These are phyloP conservation scores for Prototheca wickerhamii DNA, from an alignment of 163 green algal genomes.

Conservation along the genomic window DNA sequence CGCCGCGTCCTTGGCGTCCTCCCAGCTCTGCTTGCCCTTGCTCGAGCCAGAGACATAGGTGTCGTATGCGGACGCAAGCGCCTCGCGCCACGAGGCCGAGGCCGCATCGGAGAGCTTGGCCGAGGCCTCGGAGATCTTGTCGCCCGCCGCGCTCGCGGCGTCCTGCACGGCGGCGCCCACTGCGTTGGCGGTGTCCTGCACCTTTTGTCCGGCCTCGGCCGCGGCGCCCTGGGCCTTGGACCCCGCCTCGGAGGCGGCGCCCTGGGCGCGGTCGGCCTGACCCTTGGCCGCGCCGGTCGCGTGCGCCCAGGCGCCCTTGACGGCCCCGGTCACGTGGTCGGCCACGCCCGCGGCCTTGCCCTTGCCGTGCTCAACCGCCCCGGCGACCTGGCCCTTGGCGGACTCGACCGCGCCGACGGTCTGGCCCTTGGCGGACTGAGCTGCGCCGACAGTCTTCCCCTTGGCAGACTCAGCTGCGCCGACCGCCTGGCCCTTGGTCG, in stretches of 20 bases:
- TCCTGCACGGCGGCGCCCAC: too few relatives aligned
- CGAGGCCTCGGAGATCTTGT: neutral
- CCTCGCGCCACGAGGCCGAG: neutral
- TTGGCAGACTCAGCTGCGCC: neutral
- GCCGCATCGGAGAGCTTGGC: neutral
- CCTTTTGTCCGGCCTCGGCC: too few relatives aligned
- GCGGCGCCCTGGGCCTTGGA: neutral
- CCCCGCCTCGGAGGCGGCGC: neutral
- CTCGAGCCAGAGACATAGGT: neutral
- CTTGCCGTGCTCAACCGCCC: neutral
- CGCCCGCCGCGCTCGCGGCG: neutral
- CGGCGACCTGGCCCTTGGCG: neutral
- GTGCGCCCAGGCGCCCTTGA: neutral
- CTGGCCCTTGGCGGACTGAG: neutral
- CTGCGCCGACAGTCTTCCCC: neutral
- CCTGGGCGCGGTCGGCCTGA: neutral
- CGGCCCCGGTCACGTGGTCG: neutral
- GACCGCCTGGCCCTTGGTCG: neutral
- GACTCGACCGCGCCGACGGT: neutral
- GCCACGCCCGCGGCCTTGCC: neutral
- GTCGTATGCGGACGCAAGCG: neutral
- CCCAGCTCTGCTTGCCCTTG: slow-evolving; percentile 1
- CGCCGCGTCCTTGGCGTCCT: neutral
- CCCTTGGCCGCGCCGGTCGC: neutral
- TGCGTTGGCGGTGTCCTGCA: neutral